Base-by-base conservation (phyloP, 108 stramenopile species). In the Pelagomonas calceolata region DNA sequence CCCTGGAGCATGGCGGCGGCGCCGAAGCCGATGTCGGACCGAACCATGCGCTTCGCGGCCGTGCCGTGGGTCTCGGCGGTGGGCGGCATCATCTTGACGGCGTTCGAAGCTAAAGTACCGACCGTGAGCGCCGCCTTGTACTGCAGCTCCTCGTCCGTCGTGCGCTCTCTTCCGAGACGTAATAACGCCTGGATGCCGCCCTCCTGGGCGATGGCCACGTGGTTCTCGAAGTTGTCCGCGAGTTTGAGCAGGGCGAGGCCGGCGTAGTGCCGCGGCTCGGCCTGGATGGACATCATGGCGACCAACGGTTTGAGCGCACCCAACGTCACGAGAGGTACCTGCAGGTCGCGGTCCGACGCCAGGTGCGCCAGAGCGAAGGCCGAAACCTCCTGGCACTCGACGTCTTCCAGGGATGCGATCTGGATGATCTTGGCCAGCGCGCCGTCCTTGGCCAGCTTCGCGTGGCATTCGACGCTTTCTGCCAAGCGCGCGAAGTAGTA, bases 161-260 rank as follows among this genome's bases (percentile, higher is more conserved):
- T 51, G 39, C 87, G 85, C 45, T 84, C 74, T 21, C 85, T 75
- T 31, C 89, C 90, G 16, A 91, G 74, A 26, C 85, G 70, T 4
- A 92, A 73, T 45, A 92, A 77, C 30, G 89, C 90, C 72, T 87
- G 84, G 64, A 92, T 89, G 26, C 90, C 91, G 33, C 91, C 91
- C 68, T 87, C 90, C 63, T 86, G 82, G 30, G 91, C 90, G 70
- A 92, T 88, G 33, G 81, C 78, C 30, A 91, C 65, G 77, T 92
- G 91, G 72, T 89, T 91, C 74, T 90, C 85, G 69, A 89, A 89
- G 75, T 92, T 92, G 81, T 92, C 90, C 31, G 90, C 88, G 33
- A 92, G 81, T 71, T 92, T 91, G 67, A 92, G 80, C 30, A 92
- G 82, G 64, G 91, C 91, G 32, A 90, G 84, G n/a, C 88, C 87